These are phyloP conservation scores for Penicillium cinerascens DNA, from an alignment of 495 filamentous ascomycete genomes.

Conservation along the genomic window DNA sequence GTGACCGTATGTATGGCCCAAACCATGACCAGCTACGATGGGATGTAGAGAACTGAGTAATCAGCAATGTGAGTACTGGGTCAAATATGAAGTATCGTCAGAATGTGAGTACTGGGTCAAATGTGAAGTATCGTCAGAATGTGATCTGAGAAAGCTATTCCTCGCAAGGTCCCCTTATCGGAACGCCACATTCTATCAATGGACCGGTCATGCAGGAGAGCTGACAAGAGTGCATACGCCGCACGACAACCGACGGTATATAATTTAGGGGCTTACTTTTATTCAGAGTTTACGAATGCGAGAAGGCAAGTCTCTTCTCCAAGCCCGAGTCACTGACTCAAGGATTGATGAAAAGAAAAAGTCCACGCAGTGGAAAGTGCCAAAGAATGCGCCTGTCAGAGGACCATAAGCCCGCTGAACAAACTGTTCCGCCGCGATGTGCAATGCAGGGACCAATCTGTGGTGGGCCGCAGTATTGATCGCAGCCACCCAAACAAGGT, in stretches of 20 bases:
- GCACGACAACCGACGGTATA: too few relatives aligned
- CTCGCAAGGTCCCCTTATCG: slow-evolving; percentile 22
- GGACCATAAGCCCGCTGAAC: slow-evolving; percentile 63
- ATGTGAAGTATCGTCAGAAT: too few relatives aligned
- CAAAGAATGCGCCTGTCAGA: slow-evolving; percentile 67
- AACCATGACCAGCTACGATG: not conserved
- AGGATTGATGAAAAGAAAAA: slow-evolving; percentile 53
- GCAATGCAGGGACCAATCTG: slow-evolving; percentile 65
- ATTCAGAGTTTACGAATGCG: not conserved
- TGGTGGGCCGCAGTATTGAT: slow-evolving; percentile 60
- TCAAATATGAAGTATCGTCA: too few relatives aligned
- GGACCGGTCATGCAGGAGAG: too few relatives aligned
- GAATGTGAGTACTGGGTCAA: too few relatives aligned
- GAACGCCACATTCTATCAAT: slow-evolving; percentile 30
- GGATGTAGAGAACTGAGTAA: too few relatives aligned
- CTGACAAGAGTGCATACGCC: too few relatives aligned
- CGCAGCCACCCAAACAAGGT: slow-evolving; percentile 64
- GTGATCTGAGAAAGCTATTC: too few relatives aligned
- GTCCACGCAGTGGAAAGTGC: slow-evolving; percentile 42
- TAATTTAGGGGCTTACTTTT: too few relatives aligned
- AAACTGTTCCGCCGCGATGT: slow-evolving; percentile 60
- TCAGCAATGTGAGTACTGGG: too few relatives aligned
- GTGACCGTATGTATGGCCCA: too few relatives aligned
- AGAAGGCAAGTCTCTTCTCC: slow-evolving; percentile 44
- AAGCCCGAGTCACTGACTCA: slow-evolving; percentile 41